These are phyloP conservation scores for Mycena sanguinolenta DNA, from an alignment of 768 basidiomycete species.

Conservation along the genomic window DNA sequence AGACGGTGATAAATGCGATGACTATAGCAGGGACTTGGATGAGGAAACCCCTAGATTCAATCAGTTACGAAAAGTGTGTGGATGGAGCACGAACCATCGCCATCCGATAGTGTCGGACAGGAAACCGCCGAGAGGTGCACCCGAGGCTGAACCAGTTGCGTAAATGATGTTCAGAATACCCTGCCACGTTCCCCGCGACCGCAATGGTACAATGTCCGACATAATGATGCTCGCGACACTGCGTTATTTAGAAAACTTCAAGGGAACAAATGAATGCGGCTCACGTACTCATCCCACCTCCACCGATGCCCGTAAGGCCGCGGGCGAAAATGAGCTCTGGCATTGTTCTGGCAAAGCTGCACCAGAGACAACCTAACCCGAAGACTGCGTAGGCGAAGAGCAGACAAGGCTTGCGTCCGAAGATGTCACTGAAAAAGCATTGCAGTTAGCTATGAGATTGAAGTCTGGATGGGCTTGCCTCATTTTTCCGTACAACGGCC, in stretches of 20 bases:
- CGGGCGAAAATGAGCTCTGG: constrained; percentile 65
- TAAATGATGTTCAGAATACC: constrained; percentile 75
- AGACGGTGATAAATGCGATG: constrained; percentile 67
- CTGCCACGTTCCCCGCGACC: constrained; percentile 79
- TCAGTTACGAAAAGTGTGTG: background rate
- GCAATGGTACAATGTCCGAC: constrained; percentile 74
- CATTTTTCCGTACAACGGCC: constrained; percentile 74
- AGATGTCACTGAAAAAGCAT: constrained; percentile 63
- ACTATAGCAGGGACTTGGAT: constrained; percentile 70
- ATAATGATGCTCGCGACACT: constrained; percentile 76
- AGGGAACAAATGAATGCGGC: constrained; percentile 34
- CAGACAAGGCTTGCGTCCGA: constrained; percentile 70
- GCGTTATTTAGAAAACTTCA: background rate
- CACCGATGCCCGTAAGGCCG: constrained; percentile 71
- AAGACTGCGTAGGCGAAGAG: constrained; percentile 69
- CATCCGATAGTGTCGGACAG: constrained; percentile 76
- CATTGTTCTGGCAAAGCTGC: constrained; percentile 68
- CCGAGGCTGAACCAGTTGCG: constrained; percentile 67
- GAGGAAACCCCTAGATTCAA: constrained; percentile 63
- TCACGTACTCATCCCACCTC: constrained; percentile 74
- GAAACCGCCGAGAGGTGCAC: constrained; percentile 75
- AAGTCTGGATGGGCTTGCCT: constrained; percentile 35
- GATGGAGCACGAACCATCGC: constrained; percentile 61
- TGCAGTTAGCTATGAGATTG: background rate
- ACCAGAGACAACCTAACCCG: constrained; percentile 65